Conservation (phyloP, 345 rosid genomes). For the Rhodamnia argentea region DNA sequence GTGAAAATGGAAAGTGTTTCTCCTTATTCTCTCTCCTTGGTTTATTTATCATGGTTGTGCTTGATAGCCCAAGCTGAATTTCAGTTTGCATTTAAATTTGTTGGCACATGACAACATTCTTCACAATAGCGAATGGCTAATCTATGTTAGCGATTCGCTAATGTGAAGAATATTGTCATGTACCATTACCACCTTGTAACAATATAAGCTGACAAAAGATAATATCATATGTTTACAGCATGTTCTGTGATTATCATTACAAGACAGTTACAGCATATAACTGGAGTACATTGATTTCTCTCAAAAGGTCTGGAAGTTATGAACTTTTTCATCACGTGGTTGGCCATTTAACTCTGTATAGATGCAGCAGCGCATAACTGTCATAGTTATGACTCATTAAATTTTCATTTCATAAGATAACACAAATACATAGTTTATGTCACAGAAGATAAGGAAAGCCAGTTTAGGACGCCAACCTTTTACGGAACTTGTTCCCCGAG, state of each 20-base stretch:
- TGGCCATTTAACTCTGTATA: not conserved
- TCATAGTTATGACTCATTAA: too few species aligned
- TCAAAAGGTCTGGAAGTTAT: not conserved
- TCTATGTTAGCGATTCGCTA: too few species aligned
- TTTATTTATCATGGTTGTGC: not conserved
- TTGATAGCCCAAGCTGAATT: not conserved
- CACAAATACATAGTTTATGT: not conserved
- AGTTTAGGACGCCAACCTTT: not conserved
- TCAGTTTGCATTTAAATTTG: not conserved
- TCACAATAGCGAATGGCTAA: not conserved
- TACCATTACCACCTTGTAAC: not conserved
- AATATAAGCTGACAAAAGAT: not conserved
- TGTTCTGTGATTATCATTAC: not conserved
- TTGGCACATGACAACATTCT: not conserved
- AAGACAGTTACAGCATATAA: not conserved
- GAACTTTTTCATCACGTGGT: not conserved
- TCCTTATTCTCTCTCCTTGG: not conserved
- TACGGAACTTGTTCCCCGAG: not conserved
- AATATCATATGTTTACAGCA: not conserved
- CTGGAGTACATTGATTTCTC: not conserved
- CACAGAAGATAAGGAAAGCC: not conserved
- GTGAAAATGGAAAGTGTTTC: not conserved
- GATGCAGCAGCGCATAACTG: not conserved
- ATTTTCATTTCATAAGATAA: not conserved
- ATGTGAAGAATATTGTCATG: too few species aligned